phyloP scores from a whole-genome alignment of 192 early-diverging fungal species.

The Umbelopsis sp. region DNA sequence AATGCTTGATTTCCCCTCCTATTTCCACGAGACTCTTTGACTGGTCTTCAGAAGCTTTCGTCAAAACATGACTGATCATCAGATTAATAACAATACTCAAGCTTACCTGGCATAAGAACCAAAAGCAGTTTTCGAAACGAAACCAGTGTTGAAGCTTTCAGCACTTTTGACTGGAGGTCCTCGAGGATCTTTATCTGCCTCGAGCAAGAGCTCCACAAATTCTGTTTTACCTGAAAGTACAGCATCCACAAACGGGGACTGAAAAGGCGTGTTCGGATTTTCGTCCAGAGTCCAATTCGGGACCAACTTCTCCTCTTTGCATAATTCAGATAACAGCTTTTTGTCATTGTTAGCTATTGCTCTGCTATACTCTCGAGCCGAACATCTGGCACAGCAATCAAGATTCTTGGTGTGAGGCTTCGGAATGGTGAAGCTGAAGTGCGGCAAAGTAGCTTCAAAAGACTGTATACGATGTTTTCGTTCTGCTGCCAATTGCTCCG shows the following conservation, averaged over 20 bases:
- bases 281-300: constrained; percentile 19
- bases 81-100: not conserved
- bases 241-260: constrained; percentile 4
- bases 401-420: constrained; percentile 15
- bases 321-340: constrained; percentile 4
- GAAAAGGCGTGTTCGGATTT: not conserved
- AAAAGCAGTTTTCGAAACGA: constrained; percentile 8
- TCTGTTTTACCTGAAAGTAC: constrained; percentile 18
- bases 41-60: constrained; percentile 27
- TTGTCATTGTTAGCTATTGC: constrained; percentile 34
- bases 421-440: not conserved
- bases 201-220: constrained; percentile 8
- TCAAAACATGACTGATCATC: not conserved
- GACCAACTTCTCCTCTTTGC: constrained; percentile 2
- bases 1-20: constrained; percentile 52
- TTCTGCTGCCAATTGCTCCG: not conserved
- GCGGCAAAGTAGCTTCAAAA: not conserved
- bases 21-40: constrained; percentile 61
- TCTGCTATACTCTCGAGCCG: constrained; percentile 40
- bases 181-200: not conserved
- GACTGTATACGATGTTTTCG: not conserved
- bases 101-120: constrained; percentile 20
- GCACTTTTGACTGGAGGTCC: constrained; percentile 7
- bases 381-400: constrained; percentile 51
- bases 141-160: constrained; percentile 20